phyloP scores from a whole-genome alignment of 805 yeast species.

The Suhomyces faveliae region DNA sequence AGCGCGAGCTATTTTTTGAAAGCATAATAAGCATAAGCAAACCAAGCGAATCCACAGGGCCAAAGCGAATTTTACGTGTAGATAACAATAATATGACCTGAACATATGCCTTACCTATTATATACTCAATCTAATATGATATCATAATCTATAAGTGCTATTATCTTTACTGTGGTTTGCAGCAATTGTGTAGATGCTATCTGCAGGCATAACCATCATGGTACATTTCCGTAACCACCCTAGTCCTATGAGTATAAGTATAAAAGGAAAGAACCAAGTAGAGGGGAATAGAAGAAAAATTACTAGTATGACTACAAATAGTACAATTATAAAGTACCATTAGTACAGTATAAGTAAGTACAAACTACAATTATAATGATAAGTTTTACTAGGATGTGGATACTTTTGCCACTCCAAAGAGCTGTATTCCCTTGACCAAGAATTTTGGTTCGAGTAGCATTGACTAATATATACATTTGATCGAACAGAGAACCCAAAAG shows the following conservation, averaged over 20 bases:
- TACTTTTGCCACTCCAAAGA: too few species aligned
- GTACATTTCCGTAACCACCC: slow-evolving; percentile 1
- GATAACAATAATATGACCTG: too few species aligned
- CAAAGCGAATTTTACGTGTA: too few species aligned
- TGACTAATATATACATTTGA: neutral
- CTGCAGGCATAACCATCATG: slow-evolving; percentile 2
- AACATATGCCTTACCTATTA: too few species aligned
- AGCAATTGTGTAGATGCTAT: neutral
- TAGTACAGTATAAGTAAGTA: neutral
- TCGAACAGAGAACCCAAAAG: neutral
- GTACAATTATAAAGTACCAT: too few species aligned
- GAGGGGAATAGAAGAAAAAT: too few species aligned
- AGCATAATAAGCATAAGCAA: too few species aligned
- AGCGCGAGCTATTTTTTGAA: neutral
- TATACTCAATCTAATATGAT: too few species aligned
- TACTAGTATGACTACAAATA: too few species aligned
- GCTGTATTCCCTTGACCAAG: neutral
- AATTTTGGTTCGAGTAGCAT: neutral
- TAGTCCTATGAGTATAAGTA: neutral
- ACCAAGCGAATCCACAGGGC: too few species aligned
- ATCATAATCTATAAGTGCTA: neutral
- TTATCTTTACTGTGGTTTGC: neutral
- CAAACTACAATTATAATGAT: too few species aligned
- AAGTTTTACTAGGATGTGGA: too few species aligned
- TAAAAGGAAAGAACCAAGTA: neutral